Percentiles rank a stretch among this genome's conserved stretches.
phyloP scores from a whole-genome alignment of 2,329 filamentous ascomycete species.

The Colletotrichum truncatum region DNA sequence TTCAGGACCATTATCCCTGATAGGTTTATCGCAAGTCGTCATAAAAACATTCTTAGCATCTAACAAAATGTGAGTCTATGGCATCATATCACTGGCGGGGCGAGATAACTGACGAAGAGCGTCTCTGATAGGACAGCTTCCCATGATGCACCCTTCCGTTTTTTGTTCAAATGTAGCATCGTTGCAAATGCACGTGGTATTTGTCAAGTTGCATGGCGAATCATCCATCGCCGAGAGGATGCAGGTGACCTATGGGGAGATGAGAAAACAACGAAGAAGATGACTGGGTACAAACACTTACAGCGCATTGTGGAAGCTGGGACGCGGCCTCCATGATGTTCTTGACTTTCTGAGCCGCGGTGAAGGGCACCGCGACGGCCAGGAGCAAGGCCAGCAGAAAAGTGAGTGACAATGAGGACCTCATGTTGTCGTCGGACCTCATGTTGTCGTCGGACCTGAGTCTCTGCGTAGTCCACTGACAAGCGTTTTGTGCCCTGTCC shows the following conservation, averaged over 20 bases:
- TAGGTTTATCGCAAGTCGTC: constrained; percentile 12
- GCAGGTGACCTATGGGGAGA: constrained; percentile 2
- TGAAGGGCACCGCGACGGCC: background rate
- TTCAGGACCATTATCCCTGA: constrained; percentile 11
- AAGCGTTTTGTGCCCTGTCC: background rate
- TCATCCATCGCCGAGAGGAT: constrained; percentile 4
- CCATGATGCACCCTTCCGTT: constrained; percentile 19
- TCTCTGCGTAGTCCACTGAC: no score
- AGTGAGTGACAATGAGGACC: background rate
- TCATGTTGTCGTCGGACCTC: constrained; percentile 6
- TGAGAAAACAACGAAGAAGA: background rate
- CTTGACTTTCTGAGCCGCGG: constrained; percentile 9
- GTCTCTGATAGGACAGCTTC: constrained; percentile 13
- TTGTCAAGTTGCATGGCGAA: constrained; percentile 12
- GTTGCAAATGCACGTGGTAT: constrained; percentile 17
- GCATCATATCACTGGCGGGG: background rate
- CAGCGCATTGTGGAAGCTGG: constrained; percentile 41
- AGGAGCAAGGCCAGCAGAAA: background rate
- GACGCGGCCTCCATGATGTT: constrained; percentile 24
- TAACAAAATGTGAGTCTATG: background rate
- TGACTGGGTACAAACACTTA: constrained; percentile 28
- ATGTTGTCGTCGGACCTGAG: constrained; percentile 1
- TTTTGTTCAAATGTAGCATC: constrained; percentile 7
- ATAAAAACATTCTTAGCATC: constrained; percentile 17
- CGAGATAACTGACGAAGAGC: constrained; percentile 7